Evolutionary conservation across 805 yeast genomes (phyloP).

Genomic region (Lipomyces orientalis): DNA sequence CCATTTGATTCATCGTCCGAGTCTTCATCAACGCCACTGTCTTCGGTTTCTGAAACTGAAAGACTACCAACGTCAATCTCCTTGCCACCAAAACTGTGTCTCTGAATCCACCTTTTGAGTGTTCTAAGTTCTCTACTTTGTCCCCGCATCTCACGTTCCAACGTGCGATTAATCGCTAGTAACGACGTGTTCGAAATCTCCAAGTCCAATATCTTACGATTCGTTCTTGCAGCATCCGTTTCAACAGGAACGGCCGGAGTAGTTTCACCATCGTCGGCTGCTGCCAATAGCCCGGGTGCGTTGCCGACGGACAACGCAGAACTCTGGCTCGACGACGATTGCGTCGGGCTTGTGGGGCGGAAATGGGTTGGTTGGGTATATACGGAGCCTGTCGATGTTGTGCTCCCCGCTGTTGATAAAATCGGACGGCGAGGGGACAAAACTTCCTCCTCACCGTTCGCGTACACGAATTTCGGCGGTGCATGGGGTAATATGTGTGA

Average conservation of each 20-base stretch:
- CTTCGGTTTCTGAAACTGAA: constrained; percentile 15
- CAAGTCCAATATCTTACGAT: constrained; percentile 42
- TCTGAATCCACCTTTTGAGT: constrained; percentile 31
- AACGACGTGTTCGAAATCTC: constrained; percentile 44
- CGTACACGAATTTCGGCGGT: constrained; percentile 32
- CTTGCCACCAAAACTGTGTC: neutral
- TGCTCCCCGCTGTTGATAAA: neutral
- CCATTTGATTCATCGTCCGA: neutral
- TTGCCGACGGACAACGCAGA: neutral
- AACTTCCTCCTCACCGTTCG: constrained; percentile 37
- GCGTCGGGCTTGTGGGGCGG: constrained; percentile 1
- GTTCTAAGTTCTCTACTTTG: constrained; percentile 38
- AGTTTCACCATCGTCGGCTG: neutral
- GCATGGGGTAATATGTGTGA: neutral
- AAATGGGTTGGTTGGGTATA: neutral
- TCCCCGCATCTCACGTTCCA: constrained; percentile 40
- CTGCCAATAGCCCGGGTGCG: neutral
- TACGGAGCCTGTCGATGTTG: neutral
- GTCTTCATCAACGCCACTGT: constrained; percentile 14
- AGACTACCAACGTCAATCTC: constrained; percentile 4
- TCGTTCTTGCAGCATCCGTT: constrained; percentile 28
- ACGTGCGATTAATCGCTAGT: constrained; percentile 40
- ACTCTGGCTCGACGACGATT: neutral
- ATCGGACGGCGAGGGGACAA: constrained; percentile 22
- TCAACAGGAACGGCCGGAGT: neutral